Conservation (phyloP, 108 stramenopile genomes). For the Cylindrotheca fusiformis region DNA sequence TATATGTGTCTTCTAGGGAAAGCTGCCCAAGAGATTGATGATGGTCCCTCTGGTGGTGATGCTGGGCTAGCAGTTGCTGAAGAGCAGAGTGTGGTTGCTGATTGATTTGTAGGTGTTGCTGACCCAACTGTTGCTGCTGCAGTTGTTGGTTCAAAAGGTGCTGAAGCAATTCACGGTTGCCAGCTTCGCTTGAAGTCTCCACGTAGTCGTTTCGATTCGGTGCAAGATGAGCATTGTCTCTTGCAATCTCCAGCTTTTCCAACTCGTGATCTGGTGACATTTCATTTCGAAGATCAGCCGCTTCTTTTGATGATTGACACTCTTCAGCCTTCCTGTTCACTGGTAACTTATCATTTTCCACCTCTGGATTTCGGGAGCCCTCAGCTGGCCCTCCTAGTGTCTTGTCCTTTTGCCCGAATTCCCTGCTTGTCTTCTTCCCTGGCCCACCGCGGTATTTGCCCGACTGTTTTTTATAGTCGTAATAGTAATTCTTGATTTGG, state of each 20-base stretch:
- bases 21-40: slow-evolving; percentile 18
- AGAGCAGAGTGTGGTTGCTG: slow-evolving; percentile 35
- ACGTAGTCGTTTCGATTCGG: no score
- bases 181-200: background rate
- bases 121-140: slow-evolving; percentile 27
- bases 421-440: slow-evolving; percentile 18
- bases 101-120: slow-evolving; percentile 22
- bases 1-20: slow-evolving; percentile 29
- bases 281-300: no score
- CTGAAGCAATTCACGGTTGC: slow-evolving; percentile 3
- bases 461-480: slow-evolving; percentile 76
- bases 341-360: background rate
- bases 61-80: slow-evolving; percentile 34
- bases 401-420: background rate
- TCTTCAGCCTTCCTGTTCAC: background rate
- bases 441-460: slow-evolving; percentile 32
- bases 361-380: background rate
- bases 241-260: no score
- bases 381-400: background rate
- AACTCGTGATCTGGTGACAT: no score
- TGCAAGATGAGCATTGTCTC: no score
- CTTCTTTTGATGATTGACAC: background rate
- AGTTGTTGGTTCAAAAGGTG: slow-evolving; percentile 22
- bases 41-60: slow-evolving; percentile 22
- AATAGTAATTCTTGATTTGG: slow-evolving; percentile 88